Conservation (phyloP, 129 eudicot species). For the Tagetes patula region DNA sequence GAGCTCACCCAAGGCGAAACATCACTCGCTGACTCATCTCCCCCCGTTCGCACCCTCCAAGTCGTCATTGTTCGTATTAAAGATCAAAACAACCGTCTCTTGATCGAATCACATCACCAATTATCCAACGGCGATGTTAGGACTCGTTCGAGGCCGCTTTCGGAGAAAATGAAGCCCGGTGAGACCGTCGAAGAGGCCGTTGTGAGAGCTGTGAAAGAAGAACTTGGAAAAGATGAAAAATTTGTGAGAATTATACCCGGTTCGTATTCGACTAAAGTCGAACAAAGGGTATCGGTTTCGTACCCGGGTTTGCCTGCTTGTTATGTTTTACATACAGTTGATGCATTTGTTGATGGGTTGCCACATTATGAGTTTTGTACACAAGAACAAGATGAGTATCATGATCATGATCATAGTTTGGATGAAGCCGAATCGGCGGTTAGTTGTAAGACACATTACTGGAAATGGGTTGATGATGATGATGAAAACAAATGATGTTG, state of each 20-base stretch:
- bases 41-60: conserved; percentile 67
- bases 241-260: conserved; percentile 48
- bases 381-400: conserved; percentile 66
- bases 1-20: conserved; percentile 80
- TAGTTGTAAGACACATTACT: conserved; percentile 70
- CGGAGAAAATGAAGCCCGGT: conserved; percentile 90
- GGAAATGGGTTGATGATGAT: conserved; percentile 80
- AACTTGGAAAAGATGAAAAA: conserved; percentile 50
- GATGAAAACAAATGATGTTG: conserved; percentile 5
- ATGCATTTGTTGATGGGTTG: conserved; percentile 76
- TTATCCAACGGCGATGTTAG: conserved; percentile 70
- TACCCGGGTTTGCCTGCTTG: conserved; percentile 98
- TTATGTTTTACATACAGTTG: conserved; percentile 76
- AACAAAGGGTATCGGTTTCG: conserved; percentile 67
- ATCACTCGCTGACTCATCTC: conserved; percentile 52
- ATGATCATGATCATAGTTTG: conserved; percentile 32
- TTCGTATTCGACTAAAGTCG: conserved; percentile 69
- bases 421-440: conserved; percentile 49
- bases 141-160: conserved; percentile 54
- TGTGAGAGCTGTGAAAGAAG: conserved; percentile 72
- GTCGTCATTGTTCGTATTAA: conserved; percentile 59
- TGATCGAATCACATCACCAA: conserved; percentile 78
- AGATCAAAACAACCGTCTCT: conserved; percentile 31
- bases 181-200: conserved; percentile 71
- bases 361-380: conserved; percentile 74